Base-by-base conservation (phyloP, 176 grass and related monocot genomes). In the Carex scoparia region DNA sequence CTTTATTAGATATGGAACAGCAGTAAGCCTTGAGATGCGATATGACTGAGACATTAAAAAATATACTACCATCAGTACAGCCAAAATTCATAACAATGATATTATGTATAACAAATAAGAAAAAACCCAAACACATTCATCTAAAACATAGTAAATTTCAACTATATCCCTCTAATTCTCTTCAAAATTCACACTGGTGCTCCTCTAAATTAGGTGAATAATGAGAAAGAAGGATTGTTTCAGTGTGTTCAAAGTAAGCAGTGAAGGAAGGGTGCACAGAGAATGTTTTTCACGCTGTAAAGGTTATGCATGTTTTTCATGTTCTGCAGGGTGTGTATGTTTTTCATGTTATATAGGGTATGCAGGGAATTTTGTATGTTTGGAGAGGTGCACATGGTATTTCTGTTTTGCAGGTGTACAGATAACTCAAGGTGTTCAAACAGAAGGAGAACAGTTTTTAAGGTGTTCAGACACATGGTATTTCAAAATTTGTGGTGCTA, bases 1-100 rank as follows among this genome's bases (percentile, higher is more conserved):
- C 42, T 84, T 86, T 83, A 94, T 94, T 81, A 94, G 76, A 68
- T 92, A 98, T 63, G 95, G 95, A 61, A 98, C 95, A 60, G 84
- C 73, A 69, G 86, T 98, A 80, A 94, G 51, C 85, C 95, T 91
- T 91, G 95, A 93, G 88, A 98, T 87, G 83, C 9, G 0, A 12
- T 93, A 93, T 79, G 31, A 89, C 95, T 98, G 68, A 2, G 75
- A 91, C 31, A 55, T 15, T 31, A 84, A 73, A 70, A 56, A 74
- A 87, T 56, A 81, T 87, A 42, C 28, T 71, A 67, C 67, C 2
- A 89, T 60, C 53, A 61, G 49, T 76, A 76, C 27, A 3, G 53
- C 37, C 19, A 76, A 49, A 58, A 58, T 62, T 40, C 51, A 76
- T 19, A 58, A 42, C 19, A 65, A 16, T 81, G 16, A 82, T 54